Evolutionary conservation across 352 stramenopile species (phyloP), one percentile per base, ranked within the genome.

Genomic region (Phytophthora fragariaefolia): DNA sequence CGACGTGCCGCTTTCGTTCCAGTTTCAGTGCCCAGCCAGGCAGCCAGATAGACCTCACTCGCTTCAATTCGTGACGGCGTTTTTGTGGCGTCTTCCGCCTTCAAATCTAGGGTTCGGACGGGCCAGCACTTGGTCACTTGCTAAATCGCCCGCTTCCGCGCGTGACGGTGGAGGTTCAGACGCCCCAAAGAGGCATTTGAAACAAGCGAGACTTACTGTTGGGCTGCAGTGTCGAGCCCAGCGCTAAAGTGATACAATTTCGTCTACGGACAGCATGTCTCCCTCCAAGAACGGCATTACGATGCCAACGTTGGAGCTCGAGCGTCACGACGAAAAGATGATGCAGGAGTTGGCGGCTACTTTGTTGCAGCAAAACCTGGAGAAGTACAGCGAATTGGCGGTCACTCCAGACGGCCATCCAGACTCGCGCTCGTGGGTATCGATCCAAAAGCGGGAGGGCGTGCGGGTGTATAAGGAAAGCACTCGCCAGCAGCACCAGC

Each of bases 381-480:
- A 74, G 17, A 54, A 72, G 38, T 79, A 74, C 28, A 67, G 54
- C 7, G 24, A 47, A 1, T 12, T 79, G 38, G 57, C 63, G 4
- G 58, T 74, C 18, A 79, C 72, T 2, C 50, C 54, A 9, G 72
- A 79, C 32, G 72, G 72, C 7, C 70, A 76, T n/a, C 68, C 72
- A 6, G 72, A 79, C 50, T 69, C 68, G 18, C 72, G 68, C 13
- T 56, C 49, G 6, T 79, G 72, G 72, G 45, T 32, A 10, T 53
- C 62, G 8, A 63, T 79, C 32, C 68, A 76, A 46, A 79, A 76
- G 48, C 59, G 68, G 2, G 67, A 74, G 20, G 55, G 64, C 12
- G 32, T 76, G 30, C 68, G 55, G 28, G 72, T 79, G n/a, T 79
- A 74, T 50, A 79, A 79, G 72, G 63, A 79, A 46, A 66, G 58